Conservation (phyloP, 1,284 basidiomycete genomes). For the Trametes versicolor region DNA sequence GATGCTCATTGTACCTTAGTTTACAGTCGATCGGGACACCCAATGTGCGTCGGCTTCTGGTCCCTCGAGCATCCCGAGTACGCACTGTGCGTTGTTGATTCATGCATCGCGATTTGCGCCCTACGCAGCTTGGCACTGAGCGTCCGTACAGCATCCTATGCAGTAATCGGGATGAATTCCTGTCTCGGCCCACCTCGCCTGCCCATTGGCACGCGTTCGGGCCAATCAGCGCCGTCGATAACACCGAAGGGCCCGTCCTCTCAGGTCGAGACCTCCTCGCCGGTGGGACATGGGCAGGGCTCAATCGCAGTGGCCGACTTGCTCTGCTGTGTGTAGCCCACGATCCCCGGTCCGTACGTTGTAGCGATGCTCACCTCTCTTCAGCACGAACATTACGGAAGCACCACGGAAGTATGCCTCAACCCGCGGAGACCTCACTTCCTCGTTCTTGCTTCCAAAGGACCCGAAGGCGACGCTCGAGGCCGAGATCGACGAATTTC, state of each 20-base stretch:
- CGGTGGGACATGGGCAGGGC: conserved; percentile 84
- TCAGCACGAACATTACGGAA: conserved; percentile 85
- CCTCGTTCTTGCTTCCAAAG: conserved; percentile 70
- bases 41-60: conserved; percentile 84
- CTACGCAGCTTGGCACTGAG: conserved; percentile 15
- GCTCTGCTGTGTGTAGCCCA: conserved; percentile 69
- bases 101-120: conserved; percentile 8
- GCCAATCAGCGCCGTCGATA: conserved; percentile 30
- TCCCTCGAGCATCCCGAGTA: conserved; percentile 78
- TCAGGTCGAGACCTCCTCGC: conserved; percentile 78
- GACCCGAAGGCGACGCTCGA: conserved; percentile 52
- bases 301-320: conserved; percentile 68
- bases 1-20: conserved; percentile 15
- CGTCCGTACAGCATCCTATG: conserved; percentile 66
- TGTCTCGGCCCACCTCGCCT: conserved; percentile 69
- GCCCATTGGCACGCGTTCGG: conserved; percentile 69
- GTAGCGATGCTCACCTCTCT: conserved; percentile 23
- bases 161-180: conserved; percentile 79
- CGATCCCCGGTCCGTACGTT: conserved; percentile 11
- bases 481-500: conserved; percentile 55
- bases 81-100: conserved; percentile 72
- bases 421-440: conserved; percentile 73
- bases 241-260: conserved; percentile 54
- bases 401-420: conserved; percentile 54
- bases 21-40: conserved; percentile 3